These are phyloP conservation scores for Scheffersomyces quercinus DNA, from an alignment of 1,139 yeast genomes.

Conservation along the genomic window DNA sequence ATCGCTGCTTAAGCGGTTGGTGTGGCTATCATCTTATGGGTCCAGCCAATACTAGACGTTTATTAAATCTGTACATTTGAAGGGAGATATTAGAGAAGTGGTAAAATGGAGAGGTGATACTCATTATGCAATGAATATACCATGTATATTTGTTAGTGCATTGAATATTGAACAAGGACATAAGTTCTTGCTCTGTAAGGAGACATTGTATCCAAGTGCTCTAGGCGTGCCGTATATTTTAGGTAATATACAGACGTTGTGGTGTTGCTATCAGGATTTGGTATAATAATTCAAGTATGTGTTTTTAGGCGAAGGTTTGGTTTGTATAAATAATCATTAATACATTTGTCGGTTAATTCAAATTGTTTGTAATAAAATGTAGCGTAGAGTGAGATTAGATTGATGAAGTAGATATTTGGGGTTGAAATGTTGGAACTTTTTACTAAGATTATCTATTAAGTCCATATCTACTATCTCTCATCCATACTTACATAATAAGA, in stretches of 20 bases:
- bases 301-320: conserved; percentile 3
- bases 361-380: conserved; percentile 1
- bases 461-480: too few relatives aligned
- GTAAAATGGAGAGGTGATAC: too few relatives aligned
- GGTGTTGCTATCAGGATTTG: conserved; percentile 64
- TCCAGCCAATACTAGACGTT: conserved; percentile 3
- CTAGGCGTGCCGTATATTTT: conserved; percentile 63
- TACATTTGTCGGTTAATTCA: conserved; percentile 11
- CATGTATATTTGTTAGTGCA: too few relatives aligned
- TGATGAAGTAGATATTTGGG: background rate
- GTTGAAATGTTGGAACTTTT: too few relatives aligned
- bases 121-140: too few relatives aligned
- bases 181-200: conserved; percentile 7
- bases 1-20: conserved; percentile 26
- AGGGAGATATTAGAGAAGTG: too few relatives aligned
- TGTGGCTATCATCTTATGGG: background rate
- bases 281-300: conserved; percentile 22
- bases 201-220: conserved; percentile 45
- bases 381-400: background rate
- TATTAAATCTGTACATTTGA: conserved; percentile 1
- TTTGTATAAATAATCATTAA: conserved; percentile 7
- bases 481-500: too few relatives aligned
- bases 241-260: conserved; percentile 54
- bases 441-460: too few relatives aligned
- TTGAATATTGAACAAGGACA: too few relatives aligned